phyloP scores from a whole-genome alignment of 768 basidiomycete species.

The Tylopilus vinaceipallidus region DNA sequence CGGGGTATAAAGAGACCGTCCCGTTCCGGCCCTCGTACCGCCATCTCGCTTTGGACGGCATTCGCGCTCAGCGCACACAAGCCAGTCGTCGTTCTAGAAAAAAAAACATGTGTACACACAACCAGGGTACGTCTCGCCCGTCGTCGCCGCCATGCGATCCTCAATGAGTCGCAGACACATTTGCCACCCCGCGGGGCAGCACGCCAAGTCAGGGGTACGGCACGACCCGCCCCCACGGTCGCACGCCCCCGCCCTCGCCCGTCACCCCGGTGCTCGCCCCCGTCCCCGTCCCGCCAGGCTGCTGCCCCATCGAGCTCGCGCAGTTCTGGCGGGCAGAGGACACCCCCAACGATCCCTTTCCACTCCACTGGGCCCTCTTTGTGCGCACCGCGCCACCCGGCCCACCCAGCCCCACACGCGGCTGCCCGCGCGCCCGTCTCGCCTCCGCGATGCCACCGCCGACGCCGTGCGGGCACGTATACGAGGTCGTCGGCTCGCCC shows the following conservation, averaged over 20 bases:
- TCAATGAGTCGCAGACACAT: background rate
- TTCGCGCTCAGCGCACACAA: background rate
- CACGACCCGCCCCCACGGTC: background rate
- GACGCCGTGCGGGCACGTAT: constrained; percentile 21
- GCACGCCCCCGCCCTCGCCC: background rate
- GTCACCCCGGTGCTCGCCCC: constrained; percentile 2
- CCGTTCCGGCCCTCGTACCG: background rate
- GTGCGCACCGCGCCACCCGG: constrained; percentile 18
- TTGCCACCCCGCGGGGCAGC: background rate
- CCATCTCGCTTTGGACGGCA: background rate
- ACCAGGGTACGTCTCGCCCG: background rate
- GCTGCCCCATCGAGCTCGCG: constrained; percentile 25
- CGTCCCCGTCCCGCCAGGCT: constrained; percentile 16
- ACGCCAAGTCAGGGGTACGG: background rate
- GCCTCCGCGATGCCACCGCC: background rate
- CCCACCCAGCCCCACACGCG: background rate
- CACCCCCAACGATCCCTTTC: constrained; percentile 6
- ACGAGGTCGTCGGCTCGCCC: constrained; percentile 25
- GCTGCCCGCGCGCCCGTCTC: background rate
- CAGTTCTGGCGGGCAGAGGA: constrained; percentile 30
- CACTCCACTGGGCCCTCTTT: constrained; percentile 32
- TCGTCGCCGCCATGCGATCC: too few species aligned
- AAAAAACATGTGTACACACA: constrained; percentile 6
- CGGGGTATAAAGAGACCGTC: constrained; percentile 1
- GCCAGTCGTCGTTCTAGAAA: background rate